Evolutionary conservation across 106 monocot species (phyloP).

Genomic region (Acanthochlamys bracteata): DNA sequence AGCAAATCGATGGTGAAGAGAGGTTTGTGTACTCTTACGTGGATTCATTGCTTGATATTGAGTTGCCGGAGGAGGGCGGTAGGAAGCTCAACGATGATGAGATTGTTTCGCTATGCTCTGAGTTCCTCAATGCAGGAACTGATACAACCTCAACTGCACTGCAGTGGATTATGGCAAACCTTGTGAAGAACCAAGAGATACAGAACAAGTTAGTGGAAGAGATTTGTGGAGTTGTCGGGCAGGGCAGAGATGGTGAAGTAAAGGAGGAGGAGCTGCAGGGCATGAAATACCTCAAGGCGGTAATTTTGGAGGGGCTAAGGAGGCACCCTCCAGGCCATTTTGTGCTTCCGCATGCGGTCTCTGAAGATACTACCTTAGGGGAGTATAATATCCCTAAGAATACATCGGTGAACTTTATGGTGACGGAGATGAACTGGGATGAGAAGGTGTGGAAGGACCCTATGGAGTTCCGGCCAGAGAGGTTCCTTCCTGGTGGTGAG

Average conservation of each 20-base stretch:
- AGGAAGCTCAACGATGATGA: conserved; percentile 31
- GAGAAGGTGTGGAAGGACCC: conserved; percentile 17
- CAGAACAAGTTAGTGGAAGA: conserved; percentile 23
- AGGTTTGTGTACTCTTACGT: conserved; percentile 23
- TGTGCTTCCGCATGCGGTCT: conserved; percentile 9
- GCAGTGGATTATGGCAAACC: conserved; percentile 36
- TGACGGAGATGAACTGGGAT: conserved; percentile 9
- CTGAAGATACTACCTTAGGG: background rate
- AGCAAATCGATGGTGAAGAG: background rate
- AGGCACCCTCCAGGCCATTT: conserved; percentile 9
- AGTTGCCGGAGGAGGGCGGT: conserved; percentile 19
- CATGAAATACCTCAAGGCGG: conserved; percentile 13
- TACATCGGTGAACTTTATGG: conserved; percentile 4
- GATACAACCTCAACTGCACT: conserved; percentile 26
- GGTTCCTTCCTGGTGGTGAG: conserved; percentile 13
- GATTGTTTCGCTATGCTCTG: conserved; percentile 28
- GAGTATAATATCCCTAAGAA: conserved; percentile 11
- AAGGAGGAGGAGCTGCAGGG: conserved; percentile 13
- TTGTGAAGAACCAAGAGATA: conserved; percentile 13
- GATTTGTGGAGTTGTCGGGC: background rate
- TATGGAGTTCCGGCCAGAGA: conserved; percentile 28
- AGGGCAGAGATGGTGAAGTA: background rate
- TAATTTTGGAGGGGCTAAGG: conserved; percentile 7
- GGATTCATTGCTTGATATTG: conserved; percentile 25
- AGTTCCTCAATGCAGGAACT: conserved; percentile 25